These are phyloP conservation scores for Trichophyton rubrum DNA, from an alignment of 2,329 filamentous ascomycete genomes.

Conservation along the genomic window DNA sequence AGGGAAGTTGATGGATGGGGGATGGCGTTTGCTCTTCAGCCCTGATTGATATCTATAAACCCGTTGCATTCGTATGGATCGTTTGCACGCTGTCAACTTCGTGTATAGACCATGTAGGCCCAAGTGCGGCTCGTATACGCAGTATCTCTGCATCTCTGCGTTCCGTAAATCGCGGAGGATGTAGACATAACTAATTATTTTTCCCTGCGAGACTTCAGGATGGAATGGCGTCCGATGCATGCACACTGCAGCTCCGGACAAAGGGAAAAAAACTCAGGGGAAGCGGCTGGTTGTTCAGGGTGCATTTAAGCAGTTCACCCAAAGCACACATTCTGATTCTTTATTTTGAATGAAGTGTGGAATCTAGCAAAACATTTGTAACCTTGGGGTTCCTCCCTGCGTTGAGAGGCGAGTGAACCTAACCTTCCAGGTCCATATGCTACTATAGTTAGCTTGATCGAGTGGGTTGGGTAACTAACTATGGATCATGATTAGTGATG, in stretches of 20 bases:
- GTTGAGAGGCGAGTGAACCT: neutral
- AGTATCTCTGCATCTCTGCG: neutral
- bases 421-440: too few relatives aligned
- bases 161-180: neutral
- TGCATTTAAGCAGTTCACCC: neutral
- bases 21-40: neutral
- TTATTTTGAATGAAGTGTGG: neutral
- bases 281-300: neutral
- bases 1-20: neutral
- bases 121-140: constrained; percentile 1
- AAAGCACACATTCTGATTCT: neutral
- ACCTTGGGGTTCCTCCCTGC: neutral
- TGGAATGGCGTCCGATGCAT: neutral
- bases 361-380: neutral
- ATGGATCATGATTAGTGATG: too few relatives aligned
- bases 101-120: neutral
- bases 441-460: too few relatives aligned
- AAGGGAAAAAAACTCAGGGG: neutral
- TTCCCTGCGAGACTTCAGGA: neutral
- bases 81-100: neutral
- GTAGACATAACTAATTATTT: neutral
- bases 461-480: too few relatives aligned
- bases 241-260: neutral
- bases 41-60: neutral
- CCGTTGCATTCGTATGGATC: neutral